These are phyloP conservation scores for Neurospora sp. DNA, from an alignment of 2,329 filamentous ascomycete species.

Conservation along the genomic window DNA sequence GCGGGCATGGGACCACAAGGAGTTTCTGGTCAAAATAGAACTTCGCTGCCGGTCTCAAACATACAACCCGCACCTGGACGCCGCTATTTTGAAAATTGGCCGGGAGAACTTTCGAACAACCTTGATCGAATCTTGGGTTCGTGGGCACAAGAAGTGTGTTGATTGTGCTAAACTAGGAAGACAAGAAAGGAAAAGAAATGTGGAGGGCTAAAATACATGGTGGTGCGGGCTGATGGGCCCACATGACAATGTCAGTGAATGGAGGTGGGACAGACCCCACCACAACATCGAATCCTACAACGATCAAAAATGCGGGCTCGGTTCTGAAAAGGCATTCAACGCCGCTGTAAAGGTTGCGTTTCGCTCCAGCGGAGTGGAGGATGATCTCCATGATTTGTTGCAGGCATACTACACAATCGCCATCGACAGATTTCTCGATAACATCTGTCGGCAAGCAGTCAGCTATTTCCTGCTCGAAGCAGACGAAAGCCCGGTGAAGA, in stretches of 20 bases:
- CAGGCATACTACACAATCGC: slow-evolving; percentile 53
- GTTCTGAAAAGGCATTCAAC: neutral
- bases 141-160: too few relatives aligned
- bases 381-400: slow-evolving; percentile 52
- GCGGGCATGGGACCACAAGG: slow-evolving; percentile 36
- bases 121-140: slow-evolving; percentile 5
- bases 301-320: neutral
- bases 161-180: too few relatives aligned
- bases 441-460: slow-evolving; percentile 47
- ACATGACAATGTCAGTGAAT: too few relatives aligned
- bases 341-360: neutral
- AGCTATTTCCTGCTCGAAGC: slow-evolving; percentile 44
- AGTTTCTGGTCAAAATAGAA: slow-evolving; percentile 45
- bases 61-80: slow-evolving; percentile 42
- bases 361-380: slow-evolving; percentile 10
- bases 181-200: too few relatives aligned
- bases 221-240: too few relatives aligned
- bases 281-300: slow-evolving; percentile 9
- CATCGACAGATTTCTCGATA: slow-evolving; percentile 52
- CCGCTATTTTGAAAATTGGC: slow-evolving; percentile 23
- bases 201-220: too few relatives aligned
- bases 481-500: slow-evolving; percentile 37
- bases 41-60: slow-evolving; percentile 35
- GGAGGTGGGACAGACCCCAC: too few relatives aligned
- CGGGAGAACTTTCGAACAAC: slow-evolving; percentile 12